Evolutionary conservation across 176 grass and related monocot species (phyloP).

Genomic region (Eleusine indica): DNA sequence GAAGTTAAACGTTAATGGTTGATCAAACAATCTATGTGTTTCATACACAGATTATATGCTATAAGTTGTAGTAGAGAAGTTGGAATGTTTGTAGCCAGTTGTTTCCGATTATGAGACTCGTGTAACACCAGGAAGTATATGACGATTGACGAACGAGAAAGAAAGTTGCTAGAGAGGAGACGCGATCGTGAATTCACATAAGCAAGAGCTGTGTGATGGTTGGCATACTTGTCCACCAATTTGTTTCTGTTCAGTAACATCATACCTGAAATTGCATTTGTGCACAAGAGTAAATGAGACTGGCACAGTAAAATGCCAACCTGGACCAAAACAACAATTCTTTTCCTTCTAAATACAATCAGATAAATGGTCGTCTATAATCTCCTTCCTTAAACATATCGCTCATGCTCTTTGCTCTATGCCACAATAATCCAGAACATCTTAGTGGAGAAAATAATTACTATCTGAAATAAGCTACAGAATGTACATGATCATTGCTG

Average conservation of each 20-base stretch:
- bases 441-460: conserved; percentile 31
- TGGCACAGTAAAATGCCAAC: background rate
- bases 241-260: background rate
- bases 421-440: conserved; percentile 34
- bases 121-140: no score
- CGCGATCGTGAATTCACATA: background rate
- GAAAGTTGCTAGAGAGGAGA: background rate
- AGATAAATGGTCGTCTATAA: background rate
- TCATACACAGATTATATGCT: no score
- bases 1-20: no score
- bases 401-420: conserved; percentile 30
- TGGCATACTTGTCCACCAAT: background rate
- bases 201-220: background rate
- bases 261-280: background rate
- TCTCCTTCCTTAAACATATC: background rate
- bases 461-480: conserved; percentile 41
- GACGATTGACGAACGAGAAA: background rate
- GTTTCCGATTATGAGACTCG: no score
- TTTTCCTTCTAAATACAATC: background rate
- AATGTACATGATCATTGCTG: conserved; percentile 45
- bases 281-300: background rate
- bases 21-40: no score
- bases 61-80: no score
- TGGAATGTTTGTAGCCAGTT: no score
- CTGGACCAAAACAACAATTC: background rate